Evolutionary conservation across 2,329 filamentous ascomycete genomes (phyloP), one percentile per base, ranked within the genome.

Genomic region (Fusarium sambucinum): DNA sequence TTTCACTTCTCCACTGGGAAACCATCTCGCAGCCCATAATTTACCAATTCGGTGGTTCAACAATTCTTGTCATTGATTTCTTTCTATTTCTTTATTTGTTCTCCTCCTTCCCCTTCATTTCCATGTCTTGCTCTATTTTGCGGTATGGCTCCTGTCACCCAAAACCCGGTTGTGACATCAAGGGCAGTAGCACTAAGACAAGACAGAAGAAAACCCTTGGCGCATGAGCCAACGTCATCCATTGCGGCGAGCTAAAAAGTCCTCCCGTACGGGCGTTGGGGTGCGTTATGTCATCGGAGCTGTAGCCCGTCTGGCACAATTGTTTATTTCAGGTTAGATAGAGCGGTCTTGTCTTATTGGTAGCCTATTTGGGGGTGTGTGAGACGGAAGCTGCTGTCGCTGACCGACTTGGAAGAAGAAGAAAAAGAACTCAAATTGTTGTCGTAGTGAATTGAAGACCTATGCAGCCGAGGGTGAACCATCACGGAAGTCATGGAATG

Each of bases 221-320:
- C 66, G 55, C 66, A 69, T 53, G 32, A 62, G 16, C 37, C 48
- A 48, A 68, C 65, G 65, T 68, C 66, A 69, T 69, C 46, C 25
- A 40, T 62, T 45, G 30, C n/a, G 37, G 32, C 48, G 41, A 62
- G 48, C 38, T 52, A 61, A 44, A 21, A 41, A 9, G 10, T 25
- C 21, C 40, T 14, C 48, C 35, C n/a, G 35, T 41, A 23, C 37
- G 40, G 63, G 63, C 47, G 17, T 57, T 51, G 55, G 55, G 27
- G 63, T 57, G 59, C 59, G 25, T 51, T 33, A 72, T 73, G 70
- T 72, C 70, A 72, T 69, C 58, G 57, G 48, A 5, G 25, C 13
- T 27, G 23, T 50, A 27, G 27, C 12, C 33, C 17, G 25, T 19
- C 33, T 38, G 41, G 32, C 21, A 25, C 33, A 21, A 25, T 35